Conservation (phyloP, 345 rosid genomes). For the Eucalyptus regnans region DNA sequence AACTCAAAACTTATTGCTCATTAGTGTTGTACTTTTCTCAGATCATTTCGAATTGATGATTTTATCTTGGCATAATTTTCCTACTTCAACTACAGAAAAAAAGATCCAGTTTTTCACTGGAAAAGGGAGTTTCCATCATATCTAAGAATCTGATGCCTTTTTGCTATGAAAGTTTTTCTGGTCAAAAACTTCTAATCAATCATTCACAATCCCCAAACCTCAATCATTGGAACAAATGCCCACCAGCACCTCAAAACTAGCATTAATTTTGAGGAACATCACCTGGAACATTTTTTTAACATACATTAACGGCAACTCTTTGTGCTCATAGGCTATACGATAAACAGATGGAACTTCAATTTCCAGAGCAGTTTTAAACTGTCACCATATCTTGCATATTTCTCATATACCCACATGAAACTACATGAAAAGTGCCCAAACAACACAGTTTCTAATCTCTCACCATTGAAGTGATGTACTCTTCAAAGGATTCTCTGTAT, state of each 20-base stretch:
- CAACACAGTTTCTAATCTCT: background rate
- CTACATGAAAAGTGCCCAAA: background rate
- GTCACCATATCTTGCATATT: background rate
- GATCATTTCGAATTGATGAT: background rate
- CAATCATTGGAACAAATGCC: background rate
- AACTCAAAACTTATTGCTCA: background rate
- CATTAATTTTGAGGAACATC: background rate
- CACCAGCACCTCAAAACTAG: background rate
- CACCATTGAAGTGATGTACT: conserved; percentile 37
- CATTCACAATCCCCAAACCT: background rate
- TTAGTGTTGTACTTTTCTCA: background rate
- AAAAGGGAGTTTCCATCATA: background rate
- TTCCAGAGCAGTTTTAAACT: background rate
- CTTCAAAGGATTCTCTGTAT: conserved; percentile 44
- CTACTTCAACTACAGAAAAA: background rate
- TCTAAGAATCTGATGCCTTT: background rate
- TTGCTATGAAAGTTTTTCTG: background rate
- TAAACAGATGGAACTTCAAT: background rate
- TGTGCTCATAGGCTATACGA: background rate
- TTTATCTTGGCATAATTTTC: background rate
- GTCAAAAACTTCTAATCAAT: background rate
- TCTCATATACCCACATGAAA: background rate
- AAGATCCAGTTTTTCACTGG: background rate
- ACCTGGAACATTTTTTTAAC: background rate
- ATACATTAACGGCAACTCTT: background rate